A percentile compares a stretch with the other conserved stretches of the same genome.
Conservation (phyloP, 129 eudicot genomes). For the Chrysanthemum lavandulifolium region DNA sequence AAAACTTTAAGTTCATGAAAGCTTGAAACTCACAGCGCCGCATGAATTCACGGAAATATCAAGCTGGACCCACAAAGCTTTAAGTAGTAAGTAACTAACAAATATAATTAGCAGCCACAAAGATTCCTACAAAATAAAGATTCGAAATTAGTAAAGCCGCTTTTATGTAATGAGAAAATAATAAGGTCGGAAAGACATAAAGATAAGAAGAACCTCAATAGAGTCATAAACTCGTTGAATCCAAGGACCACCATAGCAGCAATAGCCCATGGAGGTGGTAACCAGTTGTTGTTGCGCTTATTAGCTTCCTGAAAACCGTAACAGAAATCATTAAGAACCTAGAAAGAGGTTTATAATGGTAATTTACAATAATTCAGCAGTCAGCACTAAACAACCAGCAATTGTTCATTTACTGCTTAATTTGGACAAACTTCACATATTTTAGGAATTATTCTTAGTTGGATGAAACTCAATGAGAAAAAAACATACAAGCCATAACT, state of each 20-base stretch:
- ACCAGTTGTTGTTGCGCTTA: slow-evolving; percentile 87
- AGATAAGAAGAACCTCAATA: slow-evolving; percentile 60
- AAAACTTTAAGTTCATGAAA: background rate
- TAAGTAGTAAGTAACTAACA: slow-evolving; percentile 64
- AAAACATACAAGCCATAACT: too few relatives aligned
- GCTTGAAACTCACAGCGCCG: slow-evolving; percentile 73
- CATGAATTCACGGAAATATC: slow-evolving; percentile 84
- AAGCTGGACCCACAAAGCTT: slow-evolving; percentile 99
- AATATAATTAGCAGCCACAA: slow-evolving; percentile 72
- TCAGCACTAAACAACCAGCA: background rate
- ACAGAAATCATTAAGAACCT: background rate
- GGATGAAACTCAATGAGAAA: background rate
- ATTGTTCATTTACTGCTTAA: background rate
- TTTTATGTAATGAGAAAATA: slow-evolving; percentile 1
- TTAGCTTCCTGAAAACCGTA: slow-evolving; percentile 86
- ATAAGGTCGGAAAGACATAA: background rate
- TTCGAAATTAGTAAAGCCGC: slow-evolving; percentile 12
- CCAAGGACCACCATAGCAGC: slow-evolving; percentile 76
- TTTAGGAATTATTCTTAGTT: too few relatives aligned
- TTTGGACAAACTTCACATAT: too few relatives aligned
- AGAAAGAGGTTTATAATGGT: background rate
- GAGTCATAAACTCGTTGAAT: slow-evolving; percentile 96
- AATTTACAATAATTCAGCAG: background rate
- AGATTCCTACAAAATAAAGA: slow-evolving; percentile 58
- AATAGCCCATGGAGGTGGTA: slow-evolving; percentile 99